Conservation (phyloP, 1,139 yeast genomes). For the Nadsonia commutata region DNA sequence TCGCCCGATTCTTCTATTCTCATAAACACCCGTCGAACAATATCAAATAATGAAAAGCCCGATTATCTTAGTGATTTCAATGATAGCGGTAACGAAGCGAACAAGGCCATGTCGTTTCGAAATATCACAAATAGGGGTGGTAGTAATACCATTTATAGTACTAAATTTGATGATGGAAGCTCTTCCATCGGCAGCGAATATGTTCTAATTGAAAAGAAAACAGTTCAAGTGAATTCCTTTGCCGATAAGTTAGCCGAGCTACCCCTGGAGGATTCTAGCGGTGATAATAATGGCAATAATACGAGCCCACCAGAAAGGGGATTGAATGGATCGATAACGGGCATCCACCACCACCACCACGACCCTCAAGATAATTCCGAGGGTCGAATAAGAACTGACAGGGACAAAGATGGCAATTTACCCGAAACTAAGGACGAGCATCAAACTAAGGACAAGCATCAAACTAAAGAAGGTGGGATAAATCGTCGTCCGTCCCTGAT, state of each 20-base stretch:
- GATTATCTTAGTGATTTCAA: not conserved
- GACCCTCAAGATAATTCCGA: not conserved
- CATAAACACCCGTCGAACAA: not conserved
- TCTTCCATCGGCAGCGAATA: conserved; percentile 60
- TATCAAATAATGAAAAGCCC: not conserved
- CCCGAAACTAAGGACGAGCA: not conserved
- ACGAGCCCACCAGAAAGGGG: not conserved
- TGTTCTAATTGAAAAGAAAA: conserved; percentile 86
- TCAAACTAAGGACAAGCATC: conserved; percentile 3
- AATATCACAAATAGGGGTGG: too few species aligned
- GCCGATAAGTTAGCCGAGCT: conserved; percentile 65
- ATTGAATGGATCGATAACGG: not conserved
- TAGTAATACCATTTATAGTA: not conserved
- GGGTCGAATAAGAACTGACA: not conserved
- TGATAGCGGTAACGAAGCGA: not conserved
- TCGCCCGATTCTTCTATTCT: not conserved
- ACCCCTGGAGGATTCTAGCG: conserved; percentile 10
- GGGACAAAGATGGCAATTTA: not conserved
- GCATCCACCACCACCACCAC: too few species aligned
- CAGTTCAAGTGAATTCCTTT: conserved; percentile 87
- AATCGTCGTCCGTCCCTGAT: not conserved
- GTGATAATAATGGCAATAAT: not conserved
- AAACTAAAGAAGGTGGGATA: not conserved
- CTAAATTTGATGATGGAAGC: conserved; percentile 17
- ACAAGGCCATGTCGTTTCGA: too few species aligned